Percentiles rank a stretch among this genome's conserved stretches.
These are phyloP conservation scores for Soucietia sequanensis DNA, from an alignment of 805 yeast species.

Conservation along the genomic window DNA sequence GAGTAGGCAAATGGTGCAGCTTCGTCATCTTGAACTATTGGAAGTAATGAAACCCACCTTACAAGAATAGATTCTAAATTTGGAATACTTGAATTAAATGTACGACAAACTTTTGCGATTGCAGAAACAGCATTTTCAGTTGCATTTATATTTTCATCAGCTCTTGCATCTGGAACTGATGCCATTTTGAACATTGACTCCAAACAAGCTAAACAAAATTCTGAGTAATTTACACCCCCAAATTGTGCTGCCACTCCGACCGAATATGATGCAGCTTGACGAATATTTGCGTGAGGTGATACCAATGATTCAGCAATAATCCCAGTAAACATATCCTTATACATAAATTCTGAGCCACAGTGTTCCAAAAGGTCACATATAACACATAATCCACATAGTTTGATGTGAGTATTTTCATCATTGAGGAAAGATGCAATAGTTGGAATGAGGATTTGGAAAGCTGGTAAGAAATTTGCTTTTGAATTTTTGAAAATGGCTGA, in stretches of 20 bases:
- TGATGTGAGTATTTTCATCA: conserved; percentile 66
- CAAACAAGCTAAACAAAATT: conserved; percentile 66
- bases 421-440: conserved; percentile 58
- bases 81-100: conserved; percentile 58
- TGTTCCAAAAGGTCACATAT: conserved; percentile 79
- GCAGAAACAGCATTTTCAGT: conserved; percentile 85
- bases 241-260: conserved; percentile 84
- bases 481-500: conserved; percentile 66
- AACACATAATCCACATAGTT: conserved; percentile 75
- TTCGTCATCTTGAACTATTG: conserved; percentile 78
- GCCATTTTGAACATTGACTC: conserved; percentile 73
- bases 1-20: conserved; percentile 84
- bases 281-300: conserved; percentile 64
- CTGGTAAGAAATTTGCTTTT: conserved; percentile 56
- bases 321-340: conserved; percentile 61
- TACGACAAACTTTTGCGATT: conserved; percentile 77
- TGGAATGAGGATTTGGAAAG: conserved; percentile 64
- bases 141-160: conserved; percentile 81
- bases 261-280: conserved; percentile 85
- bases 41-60: conserved; percentile 81
- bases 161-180: conserved; percentile 74
- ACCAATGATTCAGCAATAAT: conserved; percentile 66
- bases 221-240: conserved; percentile 63
- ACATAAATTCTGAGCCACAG: conserved; percentile 64
- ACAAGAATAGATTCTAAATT: conserved; percentile 60